Evolutionary conservation across 2,329 filamentous ascomycete species (phyloP).

Genomic region (Neurospora sp.): DNA sequence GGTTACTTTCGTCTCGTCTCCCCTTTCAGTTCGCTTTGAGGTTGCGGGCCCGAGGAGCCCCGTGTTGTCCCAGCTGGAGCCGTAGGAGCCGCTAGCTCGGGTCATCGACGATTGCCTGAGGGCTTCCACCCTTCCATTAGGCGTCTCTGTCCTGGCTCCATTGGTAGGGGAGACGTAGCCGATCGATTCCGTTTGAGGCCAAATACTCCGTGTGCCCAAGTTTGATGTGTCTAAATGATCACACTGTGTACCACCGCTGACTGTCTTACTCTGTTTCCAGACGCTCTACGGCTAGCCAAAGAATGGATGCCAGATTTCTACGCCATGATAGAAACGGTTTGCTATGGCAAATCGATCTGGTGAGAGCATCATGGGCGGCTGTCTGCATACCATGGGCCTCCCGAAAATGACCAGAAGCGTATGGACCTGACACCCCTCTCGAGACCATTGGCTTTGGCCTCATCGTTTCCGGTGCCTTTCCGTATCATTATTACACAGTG

Average conservation of each 20-base stretch:
- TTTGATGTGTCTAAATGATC: background rate
- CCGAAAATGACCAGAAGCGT: background rate
- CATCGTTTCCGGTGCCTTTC: constrained; percentile 1
- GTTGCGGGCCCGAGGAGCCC: background rate
- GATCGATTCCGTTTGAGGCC: background rate
- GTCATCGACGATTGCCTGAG: background rate
- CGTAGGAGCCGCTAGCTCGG: background rate
- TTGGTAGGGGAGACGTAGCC: background rate
- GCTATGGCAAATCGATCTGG: background rate
- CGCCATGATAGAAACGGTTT: background rate
- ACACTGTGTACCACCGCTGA: background rate
- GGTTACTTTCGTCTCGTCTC: background rate
- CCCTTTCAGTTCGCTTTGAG: background rate
- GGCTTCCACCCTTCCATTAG: background rate
- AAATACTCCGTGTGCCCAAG: background rate
- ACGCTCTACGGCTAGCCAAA: background rate
- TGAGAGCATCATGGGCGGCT: background rate
- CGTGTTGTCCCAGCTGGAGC: background rate
- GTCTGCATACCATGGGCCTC: background rate
- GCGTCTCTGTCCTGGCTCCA: background rate
- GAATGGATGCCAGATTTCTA: background rate
- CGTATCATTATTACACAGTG: constrained; percentile 4
- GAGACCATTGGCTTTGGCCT: constrained; percentile 9
- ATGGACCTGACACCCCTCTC: background rate
- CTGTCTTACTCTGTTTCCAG: background rate